Percentiles rank a stretch among this genome's conserved stretches.
Evolutionary conservation across 2,329 filamentous ascomycete species (phyloP).

Genomic region (Xylaria sp.): DNA sequence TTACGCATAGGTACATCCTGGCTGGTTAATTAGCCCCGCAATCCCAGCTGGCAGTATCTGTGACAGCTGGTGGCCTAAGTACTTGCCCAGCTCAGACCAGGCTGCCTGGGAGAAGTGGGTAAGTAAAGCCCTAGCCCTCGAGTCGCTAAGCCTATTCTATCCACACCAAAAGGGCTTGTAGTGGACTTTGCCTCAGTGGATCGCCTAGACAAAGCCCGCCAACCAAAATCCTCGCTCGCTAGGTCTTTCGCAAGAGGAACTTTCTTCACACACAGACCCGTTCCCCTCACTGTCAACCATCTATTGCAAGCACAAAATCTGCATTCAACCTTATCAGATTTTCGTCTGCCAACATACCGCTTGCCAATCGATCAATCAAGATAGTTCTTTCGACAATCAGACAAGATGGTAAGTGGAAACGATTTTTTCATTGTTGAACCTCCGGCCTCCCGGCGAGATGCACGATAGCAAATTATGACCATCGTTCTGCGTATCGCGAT

Average conservation of each 20-base stretch:
- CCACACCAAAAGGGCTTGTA: constrained; percentile 37
- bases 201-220: constrained; percentile 31
- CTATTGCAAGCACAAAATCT: constrained; percentile 61
- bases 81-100: constrained; percentile 22
- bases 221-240: constrained; percentile 45
- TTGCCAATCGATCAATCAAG: constrained; percentile 59
- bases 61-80: constrained; percentile 22
- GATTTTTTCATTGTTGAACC: constrained; percentile 29
- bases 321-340: constrained; percentile 61
- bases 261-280: constrained; percentile 61
- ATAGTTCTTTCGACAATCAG: constrained; percentile 60
- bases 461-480: constrained; percentile 33
- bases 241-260: constrained; percentile 52
- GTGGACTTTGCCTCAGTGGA: constrained; percentile 40
- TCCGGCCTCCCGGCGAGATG: constrained; percentile 13
- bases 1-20: neutral
- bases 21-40: constrained; percentile 8
- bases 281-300: constrained; percentile 54
- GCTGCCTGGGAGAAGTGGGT: constrained; percentile 29
- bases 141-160: constrained; percentile 44
- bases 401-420: constrained; percentile 74
- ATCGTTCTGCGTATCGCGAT: constrained; percentile 25
- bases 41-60: constrained; percentile 14
- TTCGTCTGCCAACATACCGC: constrained; percentile 60
- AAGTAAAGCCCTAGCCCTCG: constrained; percentile 50